Conservation (phyloP, 371 early-diverging fungal genomes). For the Actinomortierella ambigua region DNA sequence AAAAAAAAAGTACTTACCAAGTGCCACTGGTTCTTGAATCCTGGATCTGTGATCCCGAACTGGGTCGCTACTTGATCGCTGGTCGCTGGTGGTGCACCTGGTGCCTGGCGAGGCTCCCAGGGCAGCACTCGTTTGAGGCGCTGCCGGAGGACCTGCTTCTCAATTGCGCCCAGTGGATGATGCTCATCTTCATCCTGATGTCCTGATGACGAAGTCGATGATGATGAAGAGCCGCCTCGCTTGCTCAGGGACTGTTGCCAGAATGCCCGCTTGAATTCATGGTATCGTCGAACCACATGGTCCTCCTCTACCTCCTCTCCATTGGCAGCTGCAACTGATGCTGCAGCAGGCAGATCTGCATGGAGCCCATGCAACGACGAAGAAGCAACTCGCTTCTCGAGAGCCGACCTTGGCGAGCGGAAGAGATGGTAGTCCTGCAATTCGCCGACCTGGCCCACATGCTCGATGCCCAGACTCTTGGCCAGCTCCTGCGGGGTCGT, state of each 20-base stretch:
- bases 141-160: constrained; percentile 27
- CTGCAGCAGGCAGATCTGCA: neutral
- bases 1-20: constrained; percentile 54
- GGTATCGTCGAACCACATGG: constrained; percentile 27
- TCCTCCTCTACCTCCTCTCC: constrained; percentile 18
- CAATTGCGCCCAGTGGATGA: constrained; percentile 30
- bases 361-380: no score
- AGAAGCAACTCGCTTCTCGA: constrained; percentile 27
- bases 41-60: constrained; percentile 67
- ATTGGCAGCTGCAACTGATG: constrained; percentile 3
- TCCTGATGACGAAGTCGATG: no score
- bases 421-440: constrained; percentile 67
- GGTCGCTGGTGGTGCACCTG: constrained; percentile 16
- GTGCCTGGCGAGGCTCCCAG: constrained; percentile 13
- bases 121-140: constrained; percentile 25
- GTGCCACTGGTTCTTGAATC: constrained; percentile 85
- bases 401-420: constrained; percentile 45
- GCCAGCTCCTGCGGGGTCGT: constrained; percentile 50
- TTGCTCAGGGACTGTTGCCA: no score
- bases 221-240: no score
- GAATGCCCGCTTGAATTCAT: constrained; percentile 14
- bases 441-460: constrained; percentile 73
- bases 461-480: constrained; percentile 51
- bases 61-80: constrained; percentile 20
- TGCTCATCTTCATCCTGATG: neutral